phyloP scores from a whole-genome alignment of 1,284 basidiomycete genomes.

The Cutaneotrichosporon sp. region DNA sequence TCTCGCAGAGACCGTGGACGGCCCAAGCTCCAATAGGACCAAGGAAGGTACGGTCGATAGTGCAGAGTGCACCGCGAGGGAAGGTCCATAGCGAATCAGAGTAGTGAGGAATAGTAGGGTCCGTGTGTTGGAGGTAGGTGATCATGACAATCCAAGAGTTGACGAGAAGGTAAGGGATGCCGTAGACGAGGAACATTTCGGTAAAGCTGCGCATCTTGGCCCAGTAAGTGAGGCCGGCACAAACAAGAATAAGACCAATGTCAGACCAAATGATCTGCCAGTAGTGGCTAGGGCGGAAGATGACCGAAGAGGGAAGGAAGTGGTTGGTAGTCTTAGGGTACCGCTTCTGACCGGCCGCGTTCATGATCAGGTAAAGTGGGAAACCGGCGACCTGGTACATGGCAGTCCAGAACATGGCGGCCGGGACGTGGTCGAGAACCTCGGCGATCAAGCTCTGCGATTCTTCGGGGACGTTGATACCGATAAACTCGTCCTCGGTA shows the following conservation, averaged over 20 bases:
- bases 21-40: constrained; percentile 74
- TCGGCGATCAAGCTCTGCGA: constrained; percentile 78
- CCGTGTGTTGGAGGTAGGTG: constrained; percentile 97
- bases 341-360: constrained; percentile 82
- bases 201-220: constrained; percentile 69
- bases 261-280: constrained; percentile 79
- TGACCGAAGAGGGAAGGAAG: constrained; percentile 70
- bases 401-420: constrained; percentile 66
- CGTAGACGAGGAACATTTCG: constrained; percentile 77
- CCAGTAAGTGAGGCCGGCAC: constrained; percentile 62
- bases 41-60: constrained; percentile 83
- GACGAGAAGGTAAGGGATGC: constrained; percentile 87
- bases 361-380: constrained; percentile 79
- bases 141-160: constrained; percentile 84
- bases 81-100: constrained; percentile 87
- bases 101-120: constrained; percentile 85
- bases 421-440: constrained; percentile 87
- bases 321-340: constrained; percentile 85
- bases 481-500: constrained; percentile 63
- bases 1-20: constrained; percentile 83
- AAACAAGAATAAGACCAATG: constrained; percentile 74
- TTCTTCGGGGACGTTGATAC: constrained; percentile 63
- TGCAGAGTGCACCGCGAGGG: constrained; percentile 91
- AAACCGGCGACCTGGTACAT: constrained; percentile 76
- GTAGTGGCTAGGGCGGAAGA: constrained; percentile 82